Percentiles rank a stretch among this genome's conserved stretches.
Evolutionary conservation across 805 yeast species (phyloP).

Genomic region (Kodamaea laetipori): DNA sequence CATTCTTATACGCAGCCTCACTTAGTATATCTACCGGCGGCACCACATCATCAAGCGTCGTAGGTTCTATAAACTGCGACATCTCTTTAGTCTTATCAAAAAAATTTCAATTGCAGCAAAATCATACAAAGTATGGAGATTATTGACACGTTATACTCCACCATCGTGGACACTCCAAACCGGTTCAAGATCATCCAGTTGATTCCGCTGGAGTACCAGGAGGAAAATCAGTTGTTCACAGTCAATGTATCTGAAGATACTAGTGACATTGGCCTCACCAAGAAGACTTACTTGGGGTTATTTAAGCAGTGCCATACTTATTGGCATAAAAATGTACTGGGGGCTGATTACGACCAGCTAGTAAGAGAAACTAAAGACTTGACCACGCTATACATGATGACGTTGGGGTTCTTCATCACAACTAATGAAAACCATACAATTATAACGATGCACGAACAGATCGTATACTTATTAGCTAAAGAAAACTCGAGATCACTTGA

Average conservation of each 20-base stretch:
- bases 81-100: slow-evolving; percentile 1
- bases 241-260: slow-evolving; percentile 13
- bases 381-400: slow-evolving; percentile 28
- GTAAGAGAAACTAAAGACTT: slow-evolving; percentile 8
- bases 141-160: neutral
- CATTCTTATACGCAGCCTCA: slow-evolving; percentile 33
- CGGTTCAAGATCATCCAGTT: slow-evolving; percentile 14
- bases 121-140: slow-evolving; percentile 6
- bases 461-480: neutral
- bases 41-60: slow-evolving; percentile 11
- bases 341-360: slow-evolving; percentile 1
- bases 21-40: slow-evolving; percentile 35
- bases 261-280: slow-evolving; percentile 36
- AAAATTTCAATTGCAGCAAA: neutral
- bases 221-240: neutral
- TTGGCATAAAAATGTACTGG: slow-evolving; percentile 25
- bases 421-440: slow-evolving; percentile 42
- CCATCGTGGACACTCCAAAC: slow-evolving; percentile 1
- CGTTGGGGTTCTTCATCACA: slow-evolving; percentile 37
- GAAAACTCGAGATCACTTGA: neutral
- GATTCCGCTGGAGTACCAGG: slow-evolving; percentile 10
- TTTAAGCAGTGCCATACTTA: slow-evolving; percentile 36
- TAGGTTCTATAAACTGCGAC: neutral
- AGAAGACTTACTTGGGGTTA: slow-evolving; percentile 28
- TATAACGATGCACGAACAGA: slow-evolving; percentile 30